phyloP scores from a whole-genome alignment of 2,329 filamentous ascomycete genomes.

The Penicillium freii region DNA sequence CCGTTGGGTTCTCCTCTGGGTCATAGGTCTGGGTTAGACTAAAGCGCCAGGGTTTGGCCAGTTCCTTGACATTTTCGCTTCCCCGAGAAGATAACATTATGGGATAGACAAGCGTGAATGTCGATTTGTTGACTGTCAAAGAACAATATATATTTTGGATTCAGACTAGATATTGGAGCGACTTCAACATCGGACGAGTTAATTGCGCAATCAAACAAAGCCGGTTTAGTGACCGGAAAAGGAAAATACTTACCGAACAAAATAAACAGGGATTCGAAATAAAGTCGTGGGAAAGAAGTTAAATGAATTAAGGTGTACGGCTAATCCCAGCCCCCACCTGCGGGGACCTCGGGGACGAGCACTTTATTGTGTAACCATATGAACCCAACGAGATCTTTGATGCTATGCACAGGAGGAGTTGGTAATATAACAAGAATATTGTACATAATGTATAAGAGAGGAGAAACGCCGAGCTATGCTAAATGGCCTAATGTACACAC shows the following conservation, averaged over 20 bases:
- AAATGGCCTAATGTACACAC: constrained; percentile 21
- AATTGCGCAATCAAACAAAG: neutral
- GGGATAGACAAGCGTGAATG: neutral
- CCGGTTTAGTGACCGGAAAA: neutral
- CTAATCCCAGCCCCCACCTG: neutral
- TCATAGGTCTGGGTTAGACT: constrained; percentile 28
- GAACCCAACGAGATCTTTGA: neutral
- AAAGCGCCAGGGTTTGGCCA: constrained; percentile 30
- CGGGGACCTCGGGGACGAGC: constrained; percentile 1
- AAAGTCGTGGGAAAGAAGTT: neutral
- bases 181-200: too few relatives aligned
- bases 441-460: neutral
- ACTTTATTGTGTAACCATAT: neutral
- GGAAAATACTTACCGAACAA: neutral
- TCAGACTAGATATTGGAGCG: neutral
- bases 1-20: constrained; percentile 30
- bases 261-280: neutral
- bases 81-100: constrained; percentile 33
- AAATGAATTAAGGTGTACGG: neutral
- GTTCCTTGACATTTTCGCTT: constrained; percentile 20
- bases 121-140: neutral
- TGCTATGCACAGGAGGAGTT: too few relatives aligned
- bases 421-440: neutral
- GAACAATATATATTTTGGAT: neutral
- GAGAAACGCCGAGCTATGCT: constrained; percentile 24